A percentile compares a stretch with the other conserved stretches of the same genome.
These are phyloP conservation scores for Fusarium papillatum DNA, from an alignment of 2,329 filamentous ascomycete genomes.

Conservation along the genomic window DNA sequence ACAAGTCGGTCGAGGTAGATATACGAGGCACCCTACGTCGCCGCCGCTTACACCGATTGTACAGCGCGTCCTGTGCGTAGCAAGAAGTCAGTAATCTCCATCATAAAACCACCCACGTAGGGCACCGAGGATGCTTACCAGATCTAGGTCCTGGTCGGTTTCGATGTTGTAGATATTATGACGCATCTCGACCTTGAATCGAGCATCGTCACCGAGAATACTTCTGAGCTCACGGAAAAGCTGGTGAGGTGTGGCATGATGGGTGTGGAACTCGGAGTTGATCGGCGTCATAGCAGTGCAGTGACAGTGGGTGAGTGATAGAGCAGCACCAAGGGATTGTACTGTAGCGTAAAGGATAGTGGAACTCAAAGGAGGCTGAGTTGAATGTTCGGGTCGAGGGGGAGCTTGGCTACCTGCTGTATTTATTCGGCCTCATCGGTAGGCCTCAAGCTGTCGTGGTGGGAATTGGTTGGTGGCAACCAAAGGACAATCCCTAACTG, in stretches of 20 bases:
- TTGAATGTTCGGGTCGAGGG: neutral
- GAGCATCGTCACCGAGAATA: neutral
- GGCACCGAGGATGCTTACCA: neutral
- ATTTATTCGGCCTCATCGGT: neutral
- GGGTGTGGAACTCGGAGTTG: neutral
- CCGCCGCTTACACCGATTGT: neutral
- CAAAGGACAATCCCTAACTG: neutral
- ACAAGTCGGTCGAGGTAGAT: neutral
- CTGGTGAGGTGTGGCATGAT: neutral
- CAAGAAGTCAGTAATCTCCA: neutral
- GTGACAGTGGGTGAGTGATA: neutral
- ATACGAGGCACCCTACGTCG: neutral
- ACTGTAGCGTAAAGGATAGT: neutral
- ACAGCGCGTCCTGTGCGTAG: neutral
- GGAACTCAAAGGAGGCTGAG: neutral
- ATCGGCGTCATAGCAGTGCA: neutral
- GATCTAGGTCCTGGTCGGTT: neutral
- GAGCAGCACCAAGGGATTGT: neutral
- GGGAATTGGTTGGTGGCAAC: too few species aligned
- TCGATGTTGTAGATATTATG: constrained; percentile 11
- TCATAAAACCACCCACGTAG: neutral
- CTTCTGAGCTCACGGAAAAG: neutral
- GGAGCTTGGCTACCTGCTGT: neutral
- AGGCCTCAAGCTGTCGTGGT: too few species aligned
- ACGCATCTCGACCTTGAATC: constrained; percentile 7